Conservation (phyloP, 73 alveolate species). For the Symbiodinium natans region DNA sequence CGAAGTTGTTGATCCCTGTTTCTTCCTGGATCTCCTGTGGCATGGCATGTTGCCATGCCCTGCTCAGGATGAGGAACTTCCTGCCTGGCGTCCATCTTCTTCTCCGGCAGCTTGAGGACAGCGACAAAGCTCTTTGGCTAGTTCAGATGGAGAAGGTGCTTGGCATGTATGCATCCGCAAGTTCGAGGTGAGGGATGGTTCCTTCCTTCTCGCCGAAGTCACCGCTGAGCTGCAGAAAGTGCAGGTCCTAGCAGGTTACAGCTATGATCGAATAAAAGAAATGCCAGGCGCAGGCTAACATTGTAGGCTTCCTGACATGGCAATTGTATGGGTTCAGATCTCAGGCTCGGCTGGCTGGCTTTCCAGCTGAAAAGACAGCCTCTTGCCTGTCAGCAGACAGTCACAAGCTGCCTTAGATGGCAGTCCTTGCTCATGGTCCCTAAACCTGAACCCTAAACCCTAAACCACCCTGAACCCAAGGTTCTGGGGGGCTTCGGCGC, state of each 20-base stretch:
- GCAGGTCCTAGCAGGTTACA: background rate
- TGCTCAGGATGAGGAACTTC: background rate
- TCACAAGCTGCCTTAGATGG: background rate
- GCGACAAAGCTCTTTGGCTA: background rate
- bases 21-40: no score
- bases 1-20: no score
- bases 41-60: no score
- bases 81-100: background rate
- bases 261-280: background rate
- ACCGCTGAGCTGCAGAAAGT: background rate
- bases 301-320: no score
- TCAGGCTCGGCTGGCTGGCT: background rate
- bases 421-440: no score
- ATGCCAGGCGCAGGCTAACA: no score
- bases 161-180: background rate
- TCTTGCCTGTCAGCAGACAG: background rate
- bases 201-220: background rate
- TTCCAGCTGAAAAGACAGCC: background rate
- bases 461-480: no score
- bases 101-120: background rate
- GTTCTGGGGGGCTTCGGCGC: slow-evolving; percentile 85
- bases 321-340: no score
- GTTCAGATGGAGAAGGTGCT: background rate
- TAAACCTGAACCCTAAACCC: no score
- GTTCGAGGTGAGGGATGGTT: background rate